Percentiles rank a stretch among this genome's conserved stretches.
phyloP scores from a whole-genome alignment of 2,329 filamentous ascomycete genomes.

The Aspergillus tanneri region DNA sequence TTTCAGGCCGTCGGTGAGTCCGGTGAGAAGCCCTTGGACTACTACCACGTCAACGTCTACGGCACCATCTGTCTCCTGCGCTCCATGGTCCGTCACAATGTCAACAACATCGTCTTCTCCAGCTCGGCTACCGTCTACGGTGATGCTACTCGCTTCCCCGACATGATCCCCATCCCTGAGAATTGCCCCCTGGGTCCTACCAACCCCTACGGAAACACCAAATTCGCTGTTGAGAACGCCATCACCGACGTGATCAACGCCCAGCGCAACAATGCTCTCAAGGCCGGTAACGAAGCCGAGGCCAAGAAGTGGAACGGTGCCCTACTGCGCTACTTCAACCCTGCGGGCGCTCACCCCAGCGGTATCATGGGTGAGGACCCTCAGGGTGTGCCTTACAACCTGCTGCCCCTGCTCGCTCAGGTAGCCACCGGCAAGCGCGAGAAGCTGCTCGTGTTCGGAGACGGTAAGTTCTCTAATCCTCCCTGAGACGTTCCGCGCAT shows the following conservation, averaged over 20 bases:
- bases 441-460: conserved; percentile 90
- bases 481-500: not conserved
- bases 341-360: conserved; percentile 87
- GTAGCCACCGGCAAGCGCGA: conserved; percentile 93
- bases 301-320: conserved; percentile 88
- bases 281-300: conserved; percentile 67
- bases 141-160: conserved; percentile 89
- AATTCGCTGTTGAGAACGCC: conserved; percentile 85
- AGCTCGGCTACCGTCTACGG: conserved; percentile 98
- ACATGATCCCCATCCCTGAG: conserved; percentile 99
- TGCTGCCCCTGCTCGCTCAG: conserved; percentile 89
- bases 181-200: conserved; percentile 93
- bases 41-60: conserved; percentile 95
- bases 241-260: conserved; percentile 89
- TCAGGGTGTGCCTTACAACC: conserved; percentile 91
- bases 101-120: conserved; percentile 97
- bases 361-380: conserved; percentile 99
- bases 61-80: conserved; percentile 85
- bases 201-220: conserved; percentile 97
- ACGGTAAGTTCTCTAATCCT: conserved; percentile 60
- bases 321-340: conserved; percentile 96
- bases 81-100: conserved; percentile 84
- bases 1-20: conserved; percentile 92
- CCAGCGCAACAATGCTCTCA: conserved; percentile 77
- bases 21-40: conserved; percentile 88